Conservation (phyloP, 2,329 filamentous ascomycete species). For the Paecilomyces fulvus region DNA sequence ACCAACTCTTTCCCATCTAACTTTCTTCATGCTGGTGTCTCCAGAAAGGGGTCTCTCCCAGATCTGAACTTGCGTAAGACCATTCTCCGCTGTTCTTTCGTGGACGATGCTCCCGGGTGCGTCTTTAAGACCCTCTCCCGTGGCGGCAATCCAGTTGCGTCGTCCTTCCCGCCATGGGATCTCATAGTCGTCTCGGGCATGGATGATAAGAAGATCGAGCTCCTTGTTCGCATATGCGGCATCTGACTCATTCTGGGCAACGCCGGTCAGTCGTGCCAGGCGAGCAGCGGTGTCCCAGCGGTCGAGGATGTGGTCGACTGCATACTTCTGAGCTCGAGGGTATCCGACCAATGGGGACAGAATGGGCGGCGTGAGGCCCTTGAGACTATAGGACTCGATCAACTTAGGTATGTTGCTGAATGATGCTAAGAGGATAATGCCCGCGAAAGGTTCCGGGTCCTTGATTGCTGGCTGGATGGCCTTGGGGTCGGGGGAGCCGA, state of each 20-base stretch:
- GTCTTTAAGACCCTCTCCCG: constrained; percentile 17
- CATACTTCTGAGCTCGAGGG: constrained; percentile 53
- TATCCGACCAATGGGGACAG: constrained; percentile 65
- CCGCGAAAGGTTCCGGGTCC: constrained; percentile 58
- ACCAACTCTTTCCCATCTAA: constrained; percentile 36
- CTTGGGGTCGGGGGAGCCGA: constrained; percentile 24
- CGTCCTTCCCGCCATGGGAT: constrained; percentile 58
- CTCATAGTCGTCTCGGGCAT: constrained; percentile 72
- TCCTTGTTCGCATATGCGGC: constrained; percentile 40
- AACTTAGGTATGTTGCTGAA: constrained; percentile 69
- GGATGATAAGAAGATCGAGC: constrained; percentile 63
- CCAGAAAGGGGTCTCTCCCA: constrained; percentile 24
- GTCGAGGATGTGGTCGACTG: constrained; percentile 62
- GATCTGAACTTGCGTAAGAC: constrained; percentile 25
- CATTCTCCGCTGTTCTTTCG: constrained; percentile 19
- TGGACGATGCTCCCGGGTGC: constrained; percentile 21
- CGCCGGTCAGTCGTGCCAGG: constrained; percentile 40
- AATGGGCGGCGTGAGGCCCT: constrained; percentile 64
- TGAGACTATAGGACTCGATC: constrained; percentile 67
- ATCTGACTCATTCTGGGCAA: constrained; percentile 41
- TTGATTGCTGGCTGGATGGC: constrained; percentile 34
- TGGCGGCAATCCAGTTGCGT: constrained; percentile 31
- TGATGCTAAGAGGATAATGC: constrained; percentile 67
- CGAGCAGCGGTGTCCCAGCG: constrained; percentile 68
- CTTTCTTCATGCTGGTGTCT: constrained; percentile 23